Percentiles rank a stretch among this genome's conserved stretches.
These are phyloP conservation scores for Harrya chromipes DNA, from an alignment of 768 basidiomycete genomes.

Conservation along the genomic window DNA sequence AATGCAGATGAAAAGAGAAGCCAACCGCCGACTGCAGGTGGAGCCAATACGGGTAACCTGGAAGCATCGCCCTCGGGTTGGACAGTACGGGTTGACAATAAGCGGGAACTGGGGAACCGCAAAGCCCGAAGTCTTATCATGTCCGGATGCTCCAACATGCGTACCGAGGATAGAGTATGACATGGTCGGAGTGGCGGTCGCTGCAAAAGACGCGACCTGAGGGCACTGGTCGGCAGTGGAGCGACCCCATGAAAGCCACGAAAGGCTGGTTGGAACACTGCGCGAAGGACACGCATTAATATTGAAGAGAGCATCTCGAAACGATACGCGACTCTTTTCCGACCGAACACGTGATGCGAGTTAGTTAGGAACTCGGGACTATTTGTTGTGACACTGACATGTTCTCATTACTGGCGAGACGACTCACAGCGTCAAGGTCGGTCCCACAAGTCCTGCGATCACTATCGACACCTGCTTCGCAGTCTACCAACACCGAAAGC, in stretches of 20 bases:
- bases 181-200: background rate
- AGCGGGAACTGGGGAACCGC: conserved; percentile 32
- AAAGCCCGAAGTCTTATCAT: conserved; percentile 1
- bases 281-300: conserved; percentile 27
- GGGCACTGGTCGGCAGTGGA: conserved; percentile 1
- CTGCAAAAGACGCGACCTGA: conserved; percentile 11
- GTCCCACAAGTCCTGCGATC: conserved; percentile 27
- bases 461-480: conserved; percentile 24
- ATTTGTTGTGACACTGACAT: conserved; percentile 1
- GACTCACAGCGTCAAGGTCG: conserved; percentile 26
- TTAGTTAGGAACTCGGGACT: background rate
- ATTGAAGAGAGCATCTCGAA: background rate
- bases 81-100: conserved; percentile 37
- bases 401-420: conserved; percentile 33
- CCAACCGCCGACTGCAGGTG: conserved; percentile 78
- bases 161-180: conserved; percentile 5
- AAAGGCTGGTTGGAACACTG: conserved; percentile 16
- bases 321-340: too few species aligned
- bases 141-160: background rate
- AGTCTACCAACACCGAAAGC: conserved; percentile 39
- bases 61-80: conserved; percentile 15
- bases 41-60: conserved; percentile 54
- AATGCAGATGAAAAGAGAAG: conserved; percentile 80
- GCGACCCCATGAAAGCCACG: conserved; percentile 4
- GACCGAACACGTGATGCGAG: conserved; percentile 16